Conservation (phyloP, 2,329 filamentous ascomycete species). For the Emmonsia crescens region DNA sequence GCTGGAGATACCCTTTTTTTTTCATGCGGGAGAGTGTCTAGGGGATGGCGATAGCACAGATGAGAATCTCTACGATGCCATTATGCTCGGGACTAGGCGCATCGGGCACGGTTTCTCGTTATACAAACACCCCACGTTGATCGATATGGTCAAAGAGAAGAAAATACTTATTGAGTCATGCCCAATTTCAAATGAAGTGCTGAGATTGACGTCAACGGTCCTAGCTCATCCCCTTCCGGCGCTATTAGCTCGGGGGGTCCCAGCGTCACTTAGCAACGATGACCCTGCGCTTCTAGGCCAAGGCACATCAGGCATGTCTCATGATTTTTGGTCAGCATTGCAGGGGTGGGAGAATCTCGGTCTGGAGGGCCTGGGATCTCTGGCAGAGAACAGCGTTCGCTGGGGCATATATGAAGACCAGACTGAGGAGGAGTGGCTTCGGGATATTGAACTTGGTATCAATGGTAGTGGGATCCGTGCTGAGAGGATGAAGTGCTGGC, state of each 20-base stretch:
- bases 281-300: conserved; percentile 84
- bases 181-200: conserved; percentile 84
- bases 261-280: conserved; percentile 79
- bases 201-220: conserved; percentile 66
- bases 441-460: conserved; percentile 62
- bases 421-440: conserved; percentile 56
- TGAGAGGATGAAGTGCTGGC: conserved; percentile 64
- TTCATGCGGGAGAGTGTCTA: conserved; percentile 84
- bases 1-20: conserved; percentile 85
- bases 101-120: conserved; percentile 85
- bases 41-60: conserved; percentile 72
- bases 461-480: conserved; percentile 62
- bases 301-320: conserved; percentile 68
- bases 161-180: conserved; percentile 82
- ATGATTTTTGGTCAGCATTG: conserved; percentile 89
- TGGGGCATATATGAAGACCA: conserved; percentile 87
- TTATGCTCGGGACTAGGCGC: conserved; percentile 73
- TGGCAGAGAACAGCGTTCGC: conserved; percentile 85
- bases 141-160: conserved; percentile 81
- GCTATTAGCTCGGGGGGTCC: conserved; percentile 70
- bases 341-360: conserved; percentile 90
- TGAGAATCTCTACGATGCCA: conserved; percentile 77
- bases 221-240: conserved; percentile 67
- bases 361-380: conserved; percentile 68
- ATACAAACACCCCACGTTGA: conserved; percentile 81